Base-by-base conservation (phyloP, 345 rosid genomes). In the Populus euphratica region DNA sequence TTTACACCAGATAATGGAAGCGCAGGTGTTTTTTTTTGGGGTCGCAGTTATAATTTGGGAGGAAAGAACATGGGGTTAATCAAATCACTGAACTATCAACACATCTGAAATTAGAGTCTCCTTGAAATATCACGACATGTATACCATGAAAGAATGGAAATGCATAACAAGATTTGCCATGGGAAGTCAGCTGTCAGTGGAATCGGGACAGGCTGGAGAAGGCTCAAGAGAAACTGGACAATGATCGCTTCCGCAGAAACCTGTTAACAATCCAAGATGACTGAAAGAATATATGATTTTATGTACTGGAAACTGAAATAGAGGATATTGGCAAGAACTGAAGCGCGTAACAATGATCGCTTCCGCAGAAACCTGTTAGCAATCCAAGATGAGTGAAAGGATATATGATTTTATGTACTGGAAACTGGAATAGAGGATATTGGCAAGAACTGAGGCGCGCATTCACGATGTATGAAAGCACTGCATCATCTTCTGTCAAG, bases 211-310 rank as follows among this genome's bases (percentile, higher is more conserved):
- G 63, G 86, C 70, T 59, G 79, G 73, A 21, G 92, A 87, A 68
- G 93, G 97, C 83, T 91, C 94, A 8, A 96, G 90, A 49, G 93
- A 85, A 81, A 92, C 95, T 3, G 97, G 98, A 80, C 95, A 93
- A 73, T 92, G 98, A 83, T 96, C 98, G 65, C 99, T 93, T 77
- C 99, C 98, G 70, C 83, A 88, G 69, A 92, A 96, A 68, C 95
- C 99, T 92, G 91, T 62, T 72, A 85, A 70, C 61, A 74, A 67
- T 71, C 35, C 52, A 44, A 23, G 54, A 63, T 66, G 12, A 27
- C 29, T 21, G 50, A 21, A 18, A 39, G 13, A 13, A 0, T 25
- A 44, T 11, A 21, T 8, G 33, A 36, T 9, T 10, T 70, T 43
- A 33, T 72, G 25, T 4, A 38, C 49, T 16, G 25, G 11, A 33